phyloP scores from a whole-genome alignment of 306 rosid genomes.

The Dalbergia oliveri region DNA sequence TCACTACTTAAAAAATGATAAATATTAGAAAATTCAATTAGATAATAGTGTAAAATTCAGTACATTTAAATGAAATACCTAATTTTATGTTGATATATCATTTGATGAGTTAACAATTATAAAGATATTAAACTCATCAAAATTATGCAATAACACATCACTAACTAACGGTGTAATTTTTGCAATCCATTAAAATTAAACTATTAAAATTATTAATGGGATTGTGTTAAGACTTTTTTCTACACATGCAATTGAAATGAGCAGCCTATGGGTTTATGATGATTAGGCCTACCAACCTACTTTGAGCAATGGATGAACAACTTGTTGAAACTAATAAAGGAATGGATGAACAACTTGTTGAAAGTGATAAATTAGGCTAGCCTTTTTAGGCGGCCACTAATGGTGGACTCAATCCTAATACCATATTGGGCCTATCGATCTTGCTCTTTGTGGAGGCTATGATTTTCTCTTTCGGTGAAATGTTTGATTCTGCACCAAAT shows the following conservation, averaged over 20 bases:
- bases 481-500: conserved; percentile 15
- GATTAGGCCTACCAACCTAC: conserved; percentile 45
- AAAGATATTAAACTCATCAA: background rate
- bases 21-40: too few relatives aligned
- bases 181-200: background rate
- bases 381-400: conserved; percentile 6
- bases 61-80: too few relatives aligned
- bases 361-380: conserved; percentile 16
- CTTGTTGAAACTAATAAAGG: background rate
- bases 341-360: conserved; percentile 1
- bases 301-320: background rate
- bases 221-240: conserved; percentile 35
- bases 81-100: too few relatives aligned
- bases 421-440: conserved; percentile 40
- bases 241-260: background rate
- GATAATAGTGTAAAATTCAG: too few relatives aligned
- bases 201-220: background rate
- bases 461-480: conserved; percentile 28
- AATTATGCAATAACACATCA: too few relatives aligned
- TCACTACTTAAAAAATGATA: too few relatives aligned
- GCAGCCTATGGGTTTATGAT: conserved; percentile 38
- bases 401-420: conserved; percentile 6
- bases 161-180: too few relatives aligned
- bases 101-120: background rate
- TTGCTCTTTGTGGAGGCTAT: conserved; percentile 26